Base-by-base conservation (phyloP, 192 early-diverging fungal species). In the Phlyctochytrium arcticum region DNA sequence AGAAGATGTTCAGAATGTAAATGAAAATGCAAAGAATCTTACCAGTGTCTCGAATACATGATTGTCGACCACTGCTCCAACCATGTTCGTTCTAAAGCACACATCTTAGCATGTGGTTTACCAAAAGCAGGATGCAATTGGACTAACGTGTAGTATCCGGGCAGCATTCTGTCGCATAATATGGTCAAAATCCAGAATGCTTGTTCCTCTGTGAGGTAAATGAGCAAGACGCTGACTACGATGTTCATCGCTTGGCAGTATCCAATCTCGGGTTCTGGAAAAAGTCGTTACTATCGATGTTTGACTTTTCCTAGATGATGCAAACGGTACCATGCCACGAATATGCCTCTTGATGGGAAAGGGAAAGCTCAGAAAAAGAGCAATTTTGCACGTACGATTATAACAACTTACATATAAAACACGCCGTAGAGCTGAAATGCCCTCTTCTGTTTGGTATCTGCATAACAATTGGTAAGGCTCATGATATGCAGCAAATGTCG, bases 231-330 rank as follows among this genome's bases (percentile, higher is more conserved):
- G 29, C 90, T 93, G 42, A 93, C 92, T 1, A 99, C 89, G 79
- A 99, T 95, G 74, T 99, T 99, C 97, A 99, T 99, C 3, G 97
- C 95, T 71, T 99, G 97, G 74, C 97, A 99, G 75, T 99, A 99
- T n/a, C 97, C 97, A 21, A 99, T 85, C 70, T 96, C 93, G 10
- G 77, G 84, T 33, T 85, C 76, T 55, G 30, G 55, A 12, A 44
- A 19, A 44, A 44, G 21, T 2, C 2, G 39, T 44, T 2, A 19
- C n/a, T n/a, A 19, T n/a, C 39, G 2, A 44, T 19, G 15, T 44
- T 12, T 17, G 19, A 55, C 54, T 10, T 55, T 7, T 10, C 2
- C 19, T 6, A 55, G 26, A 23, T 30, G 1, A 55, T 24, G 26
- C 50, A 19, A 9, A 7, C 24, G 26, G 54, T 32, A 55, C 54